Conservation (phyloP, 2,329 filamentous ascomycete genomes). For the Colletotrichum neosansevieriae region DNA sequence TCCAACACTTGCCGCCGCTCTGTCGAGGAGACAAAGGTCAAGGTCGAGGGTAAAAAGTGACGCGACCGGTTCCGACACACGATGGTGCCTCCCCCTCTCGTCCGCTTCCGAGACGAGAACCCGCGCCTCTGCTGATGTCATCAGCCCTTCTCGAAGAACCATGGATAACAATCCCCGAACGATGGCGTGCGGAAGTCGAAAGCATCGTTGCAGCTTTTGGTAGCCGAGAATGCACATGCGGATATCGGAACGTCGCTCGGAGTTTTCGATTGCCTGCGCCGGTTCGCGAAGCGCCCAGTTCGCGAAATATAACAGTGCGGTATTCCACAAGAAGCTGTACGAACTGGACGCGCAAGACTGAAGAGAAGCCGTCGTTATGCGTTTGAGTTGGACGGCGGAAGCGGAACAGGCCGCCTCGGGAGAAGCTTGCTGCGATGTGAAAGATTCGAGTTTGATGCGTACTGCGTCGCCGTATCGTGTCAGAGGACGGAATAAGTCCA, state of each 20-base stretch:
- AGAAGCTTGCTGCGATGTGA: slow-evolving; percentile 19
- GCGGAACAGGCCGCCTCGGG: slow-evolving; percentile 17
- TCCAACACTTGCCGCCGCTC: slow-evolving; percentile 4
- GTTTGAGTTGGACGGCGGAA: neutral
- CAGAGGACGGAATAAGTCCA: slow-evolving; percentile 27
- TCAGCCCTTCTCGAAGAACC: slow-evolving; percentile 13
- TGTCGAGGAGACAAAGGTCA: slow-evolving; percentile 7
- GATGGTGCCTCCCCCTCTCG: slow-evolving; percentile 21
- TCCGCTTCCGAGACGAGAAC: slow-evolving; percentile 18
- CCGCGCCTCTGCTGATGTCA: slow-evolving; percentile 16
- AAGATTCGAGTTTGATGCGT: slow-evolving; percentile 10
- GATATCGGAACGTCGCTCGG: neutral
- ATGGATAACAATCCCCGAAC: slow-evolving; percentile 11
- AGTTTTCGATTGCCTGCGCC: neutral
- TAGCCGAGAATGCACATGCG: slow-evolving; percentile 24
- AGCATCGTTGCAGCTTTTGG: slow-evolving; percentile 15
- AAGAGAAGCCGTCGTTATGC: slow-evolving; percentile 1
- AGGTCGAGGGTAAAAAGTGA: slow-evolving; percentile 22
- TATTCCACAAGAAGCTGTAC: slow-evolving; percentile 23
- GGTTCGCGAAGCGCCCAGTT: slow-evolving; percentile 3
- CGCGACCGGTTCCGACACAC: neutral
- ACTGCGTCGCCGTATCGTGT: slow-evolving; percentile 5
- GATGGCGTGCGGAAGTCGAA: slow-evolving; percentile 2
- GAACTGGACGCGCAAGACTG: slow-evolving; percentile 7
- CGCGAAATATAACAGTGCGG: slow-evolving; percentile 19